phyloP scores from a whole-genome alignment of 1,139 yeast genomes.

The Magnusiomyces tetraspermus region DNA sequence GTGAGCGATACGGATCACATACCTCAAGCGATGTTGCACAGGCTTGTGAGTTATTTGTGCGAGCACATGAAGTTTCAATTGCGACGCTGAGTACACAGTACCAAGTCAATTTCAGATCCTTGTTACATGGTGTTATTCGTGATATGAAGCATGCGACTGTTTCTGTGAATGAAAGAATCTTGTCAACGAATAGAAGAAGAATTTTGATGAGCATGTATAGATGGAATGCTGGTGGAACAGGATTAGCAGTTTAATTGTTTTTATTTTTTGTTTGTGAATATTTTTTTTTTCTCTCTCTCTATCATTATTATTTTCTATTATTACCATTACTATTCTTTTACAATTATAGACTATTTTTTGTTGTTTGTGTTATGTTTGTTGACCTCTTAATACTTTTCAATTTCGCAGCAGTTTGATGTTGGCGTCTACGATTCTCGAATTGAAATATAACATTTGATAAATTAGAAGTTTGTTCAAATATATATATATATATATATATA shows the following conservation, averaged over 20 bases:
- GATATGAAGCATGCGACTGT: conserved; percentile 16
- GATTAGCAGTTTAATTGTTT: conserved; percentile 25
- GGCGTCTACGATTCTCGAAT: no score
- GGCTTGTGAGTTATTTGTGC: conserved; percentile 28
- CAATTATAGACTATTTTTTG: no score
- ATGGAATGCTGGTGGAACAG: conserved; percentile 30
- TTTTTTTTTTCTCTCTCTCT: no score
- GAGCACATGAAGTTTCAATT: conserved; percentile 31
- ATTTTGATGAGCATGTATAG: conserved; percentile 27
- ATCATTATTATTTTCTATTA: no score
- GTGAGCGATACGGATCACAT: conserved; percentile 27
- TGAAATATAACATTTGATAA: no score
- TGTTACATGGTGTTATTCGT: conserved; percentile 26
- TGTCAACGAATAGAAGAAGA: conserved; percentile 23
- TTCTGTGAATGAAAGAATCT: conserved; percentile 15
- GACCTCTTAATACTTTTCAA: no score
- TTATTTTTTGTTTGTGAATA: no score
- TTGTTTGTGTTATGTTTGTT: no score
- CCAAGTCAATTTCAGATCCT: conserved; percentile 28
- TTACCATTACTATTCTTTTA: no score
- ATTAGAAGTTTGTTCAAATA: no score
- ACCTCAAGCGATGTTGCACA: conserved; percentile 28
- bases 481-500: no score
- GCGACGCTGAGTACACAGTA: conserved; percentile 30
- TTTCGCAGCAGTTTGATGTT: no score